Percentiles rank a stretch among this genome's conserved stretches.
Conservation (phyloP, 1,139 yeast genomes). For the Spathaspora sp. region DNA sequence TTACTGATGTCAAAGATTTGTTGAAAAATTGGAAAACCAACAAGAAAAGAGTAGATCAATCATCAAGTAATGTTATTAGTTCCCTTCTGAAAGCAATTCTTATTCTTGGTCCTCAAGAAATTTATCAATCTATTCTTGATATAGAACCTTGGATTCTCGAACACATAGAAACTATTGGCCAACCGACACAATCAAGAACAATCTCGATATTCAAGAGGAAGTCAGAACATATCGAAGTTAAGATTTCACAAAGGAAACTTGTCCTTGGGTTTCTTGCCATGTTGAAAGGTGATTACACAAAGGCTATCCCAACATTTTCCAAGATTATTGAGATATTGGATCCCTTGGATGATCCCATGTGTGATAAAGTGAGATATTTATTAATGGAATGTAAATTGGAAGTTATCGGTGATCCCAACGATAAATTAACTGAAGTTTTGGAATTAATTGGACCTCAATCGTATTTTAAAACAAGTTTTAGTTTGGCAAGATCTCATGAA, state of each 20-base stretch:
- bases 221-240: neutral
- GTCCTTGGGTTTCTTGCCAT: constrained; percentile 12
- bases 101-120: constrained; percentile 11
- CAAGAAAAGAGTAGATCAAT: constrained; percentile 8
- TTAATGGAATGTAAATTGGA: neutral
- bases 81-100: constrained; percentile 11
- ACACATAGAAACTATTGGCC: constrained; percentile 6
- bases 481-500: neutral
- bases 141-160: constrained; percentile 12
- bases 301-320: constrained; percentile 8
- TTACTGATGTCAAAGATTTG: constrained; percentile 6
- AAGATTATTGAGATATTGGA: neutral
- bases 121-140: constrained; percentile 10
- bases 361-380: neutral
- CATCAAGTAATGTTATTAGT: constrained; percentile 5
- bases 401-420: neutral
- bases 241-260: constrained; percentile 4
- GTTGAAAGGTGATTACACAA: constrained; percentile 12
- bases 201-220: neutral
- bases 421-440: neutral
- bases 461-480: neutral
- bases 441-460: neutral
- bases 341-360: neutral
- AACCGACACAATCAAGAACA: neutral
- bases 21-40: constrained; percentile 9